Evolutionary conservation across 352 stramenopile genomes (phyloP), one percentile per base, ranked within the genome.

Genomic region (Globisporangium irregulare): DNA sequence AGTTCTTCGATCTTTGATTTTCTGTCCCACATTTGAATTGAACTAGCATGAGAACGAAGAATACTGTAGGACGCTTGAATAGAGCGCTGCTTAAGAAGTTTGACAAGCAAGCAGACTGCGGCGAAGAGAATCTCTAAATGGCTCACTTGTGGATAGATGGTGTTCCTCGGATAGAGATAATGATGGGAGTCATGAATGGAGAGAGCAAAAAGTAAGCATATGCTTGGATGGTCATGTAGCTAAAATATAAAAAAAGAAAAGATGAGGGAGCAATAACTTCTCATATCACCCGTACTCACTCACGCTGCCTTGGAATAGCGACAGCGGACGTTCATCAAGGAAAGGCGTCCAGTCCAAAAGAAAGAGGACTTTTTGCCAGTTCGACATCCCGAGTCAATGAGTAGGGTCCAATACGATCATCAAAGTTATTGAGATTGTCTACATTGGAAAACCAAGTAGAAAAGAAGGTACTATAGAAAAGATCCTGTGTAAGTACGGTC

Each of bases 291-390:
- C 73, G 59, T 66, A 62, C 63, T 66, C 73, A 77, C 73, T 79
- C 70, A 79, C 73, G 71, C 73, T 79, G 70, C 70, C 70, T 79
- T 79, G 67, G 67, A 77, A 79, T 75, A 74, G 71, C 70, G 65
- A 77, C 73, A 77, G 67, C 70, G 73, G 73, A 79, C 73, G 73
- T 79, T 79, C 73, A 79, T 79, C 73, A 79, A 77, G 34, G 69
- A 64, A 70, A 53, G 60, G 56, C 58, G 3, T 34, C 25, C 59
- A 32, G 32, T 55, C 50, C 62, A 36, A 67, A 32, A 29, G 27
- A 66, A 62, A 32, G 27, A 66, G 59, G 32, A 36, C 22, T 25
- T 56, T 29, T 20, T 12, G 14, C n/a, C 62, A 38, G 29, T 22
- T n/a, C 48, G n/a, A 67, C 56, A 68, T 68, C 69, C 58, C 48